Conservation (phyloP, 495 filamentous ascomycete genomes). For the Neurospora sp. region DNA sequence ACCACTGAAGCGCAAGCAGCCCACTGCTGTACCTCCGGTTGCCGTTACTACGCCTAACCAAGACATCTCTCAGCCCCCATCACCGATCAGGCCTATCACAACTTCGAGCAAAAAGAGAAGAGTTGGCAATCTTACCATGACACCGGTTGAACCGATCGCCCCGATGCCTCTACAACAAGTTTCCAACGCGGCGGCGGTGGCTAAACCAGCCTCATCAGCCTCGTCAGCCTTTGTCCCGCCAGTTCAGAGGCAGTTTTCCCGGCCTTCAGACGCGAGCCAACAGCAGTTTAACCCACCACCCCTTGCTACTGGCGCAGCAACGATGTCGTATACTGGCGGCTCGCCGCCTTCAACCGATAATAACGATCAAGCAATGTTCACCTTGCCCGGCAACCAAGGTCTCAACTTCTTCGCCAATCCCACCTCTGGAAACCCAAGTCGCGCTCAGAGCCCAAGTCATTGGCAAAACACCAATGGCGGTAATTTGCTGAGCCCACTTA, state of each 20-base stretch:
- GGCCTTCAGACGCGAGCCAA: background rate
- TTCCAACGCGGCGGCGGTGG: background rate
- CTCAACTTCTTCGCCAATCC: background rate
- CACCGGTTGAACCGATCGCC: background rate
- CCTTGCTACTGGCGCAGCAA: constrained; percentile 15
- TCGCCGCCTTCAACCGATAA: background rate
- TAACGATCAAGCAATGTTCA: constrained; percentile 1
- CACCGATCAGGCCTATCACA: background rate
- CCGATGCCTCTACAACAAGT: background rate
- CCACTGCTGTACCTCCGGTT: background rate
- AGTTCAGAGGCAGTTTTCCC: background rate
- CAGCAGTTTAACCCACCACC: background rate
- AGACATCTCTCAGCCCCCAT: background rate
- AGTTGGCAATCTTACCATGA: constrained; percentile 7
- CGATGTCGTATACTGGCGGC: background rate
- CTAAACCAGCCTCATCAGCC: background rate
- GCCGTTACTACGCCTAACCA: background rate
- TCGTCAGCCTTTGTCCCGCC: background rate
- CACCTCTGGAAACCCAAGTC: constrained; percentile 6
- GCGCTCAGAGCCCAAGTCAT: constrained; percentile 9
- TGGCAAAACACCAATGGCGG: background rate
- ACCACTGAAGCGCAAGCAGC: background rate
- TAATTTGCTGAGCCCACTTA: constrained; percentile 16
- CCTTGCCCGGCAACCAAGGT: background rate
- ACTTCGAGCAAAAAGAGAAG: constrained; percentile 9